Base-by-base conservation (phyloP, 768 basidiomycete genomes). In the Suillus lakei region DNA sequence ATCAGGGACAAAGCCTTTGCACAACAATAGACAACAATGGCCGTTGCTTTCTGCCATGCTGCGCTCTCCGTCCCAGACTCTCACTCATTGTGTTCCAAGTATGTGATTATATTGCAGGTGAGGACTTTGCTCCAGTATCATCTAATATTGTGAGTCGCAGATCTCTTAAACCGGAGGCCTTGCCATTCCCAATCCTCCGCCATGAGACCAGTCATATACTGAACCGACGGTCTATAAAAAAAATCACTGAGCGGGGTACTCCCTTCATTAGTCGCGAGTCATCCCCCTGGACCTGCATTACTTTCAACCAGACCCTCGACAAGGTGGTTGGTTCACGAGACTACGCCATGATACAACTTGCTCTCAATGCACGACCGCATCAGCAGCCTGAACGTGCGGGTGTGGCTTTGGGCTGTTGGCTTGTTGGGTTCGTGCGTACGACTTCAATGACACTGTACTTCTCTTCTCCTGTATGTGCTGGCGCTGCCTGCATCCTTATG, bases 21-120 rank as follows among this genome's bases (percentile, higher is more conserved):
- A 71, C 46, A 73, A 73, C 68, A 75, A 63, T 61, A 46, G 46
- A 62, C 71, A 70, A 70, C 62, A 62, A 62, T 62, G 62, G 16
- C 4, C 55, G 9, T 2, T 9, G 3, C n/a, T 46, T 46, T 46
- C 46, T 23, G 13, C 30, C 32, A 54, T 28, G 28, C 50, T 51
- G 28, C 26, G 50, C 50, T 26, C 46, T 43, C 9, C 18, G 21
- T 9, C 21, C 9, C 21, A n/a, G 16, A 15, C 50, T 28, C 26
- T 15, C 50, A 51, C 50, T 50, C 23, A 50, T 50, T 50, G 48
- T 50, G 48, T 50, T 26, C 6, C 48, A 50, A 50, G 48, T 50
- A 48, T 48, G 46, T 21, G 13, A 23, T 23, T 48, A 48, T 23
- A 50, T 50, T 16, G 26, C 26, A 50, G 48, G n/a, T 48, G 5